Base-by-base conservation (phyloP, 1,284 basidiomycete genomes). In the Papiliotrema fonsecae region DNA sequence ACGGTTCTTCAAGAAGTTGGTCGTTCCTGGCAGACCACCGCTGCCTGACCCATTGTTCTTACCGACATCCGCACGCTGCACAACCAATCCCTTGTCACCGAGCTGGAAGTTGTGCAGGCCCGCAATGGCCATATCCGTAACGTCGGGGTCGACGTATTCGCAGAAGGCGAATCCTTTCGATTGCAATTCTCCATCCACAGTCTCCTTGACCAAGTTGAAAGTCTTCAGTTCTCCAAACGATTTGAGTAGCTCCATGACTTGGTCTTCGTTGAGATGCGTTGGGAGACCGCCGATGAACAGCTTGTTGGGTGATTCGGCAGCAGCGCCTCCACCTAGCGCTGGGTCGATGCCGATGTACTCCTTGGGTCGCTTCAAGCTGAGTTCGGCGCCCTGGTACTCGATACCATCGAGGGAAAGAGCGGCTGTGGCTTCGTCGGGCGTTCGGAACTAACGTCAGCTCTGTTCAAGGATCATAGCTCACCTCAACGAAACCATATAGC, bases 161-260 rank as follows among this genome's bases (percentile, higher is more conserved):
- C 92, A 96, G 78, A 97, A 98, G 0, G 96, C 96, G 73, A 97
- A 98, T 55, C 96, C 96, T 80, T 96, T 97, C n/a, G 88, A 93
- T 24, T 83, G 76, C 36, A 87, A 88, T 50, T 84, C 88, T 45
- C 72, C 74, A 11, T 85, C 85, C 54, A 86, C 88, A 35, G 70
- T 70, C 69, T 99, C 96, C 58, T 94, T 86, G 56, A 99, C 94
- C 50, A 99, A 80, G 67, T 98, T 97, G 82, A 99, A 98, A 3
- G 89, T 89, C 69, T 89, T 90, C 47, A 98, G 80, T 60, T 98
- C 94, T 54, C 96, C 96, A 69, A 99, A 99, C 65, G 86, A 88
- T 78, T 92, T 96, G 54, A 99, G 79, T 32, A 99, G 73, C 73
- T 98, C 96, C 82, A 93, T 89, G 48, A 98, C 93, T 75, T 98